Conservation (phyloP, 768 basidiomycete species). For the Boletus barrowsii region DNA sequence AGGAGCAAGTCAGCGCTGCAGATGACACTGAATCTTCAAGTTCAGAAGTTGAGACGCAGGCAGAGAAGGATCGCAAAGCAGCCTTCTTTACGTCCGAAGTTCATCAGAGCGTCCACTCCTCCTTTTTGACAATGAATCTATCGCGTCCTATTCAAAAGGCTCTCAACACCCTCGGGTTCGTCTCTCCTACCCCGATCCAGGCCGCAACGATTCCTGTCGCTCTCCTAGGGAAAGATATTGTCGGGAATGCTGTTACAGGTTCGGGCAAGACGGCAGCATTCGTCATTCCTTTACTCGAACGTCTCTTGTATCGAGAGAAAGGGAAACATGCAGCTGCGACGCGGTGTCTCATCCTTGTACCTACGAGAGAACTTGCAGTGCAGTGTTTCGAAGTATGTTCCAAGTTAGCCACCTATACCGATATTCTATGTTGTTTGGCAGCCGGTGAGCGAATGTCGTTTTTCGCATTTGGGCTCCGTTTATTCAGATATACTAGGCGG, state of each 20-base stretch:
- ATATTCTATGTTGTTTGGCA: slow-evolving; percentile 86
- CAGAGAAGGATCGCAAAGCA: slow-evolving; percentile 67
- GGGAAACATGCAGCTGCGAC: slow-evolving; percentile 83
- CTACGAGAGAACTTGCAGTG: slow-evolving; percentile 93
- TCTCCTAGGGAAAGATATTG: slow-evolving; percentile 91
- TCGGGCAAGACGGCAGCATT: slow-evolving; percentile 99
- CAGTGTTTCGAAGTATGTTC: slow-evolving; percentile 93
- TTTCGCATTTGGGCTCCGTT: not conserved
- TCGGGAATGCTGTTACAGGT: slow-evolving; percentile 94
- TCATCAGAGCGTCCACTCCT: slow-evolving; percentile 55
- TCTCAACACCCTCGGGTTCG: slow-evolving; percentile 75
- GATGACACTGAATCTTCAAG: slow-evolving; percentile 50
- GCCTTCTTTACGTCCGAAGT: slow-evolving; percentile 79
- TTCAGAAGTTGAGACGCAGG: slow-evolving; percentile 58
- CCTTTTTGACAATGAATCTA: slow-evolving; percentile 91
- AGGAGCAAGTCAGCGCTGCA: slow-evolving; percentile 24
- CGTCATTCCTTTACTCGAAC: slow-evolving; percentile 90
- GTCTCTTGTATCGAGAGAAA: slow-evolving; percentile 87
- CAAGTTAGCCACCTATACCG: slow-evolving; percentile 82
- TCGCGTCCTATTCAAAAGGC: slow-evolving; percentile 93
- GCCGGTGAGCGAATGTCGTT: slow-evolving; percentile 59
- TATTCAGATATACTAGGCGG: slow-evolving; percentile 56
- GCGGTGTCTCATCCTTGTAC: slow-evolving; percentile 88
- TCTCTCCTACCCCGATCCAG: slow-evolving; percentile 93
- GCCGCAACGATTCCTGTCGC: slow-evolving; percentile 91